Evolutionary conservation across 1,139 yeast species (phyloP).

Genomic region (Yamadazyma blattariae): DNA sequence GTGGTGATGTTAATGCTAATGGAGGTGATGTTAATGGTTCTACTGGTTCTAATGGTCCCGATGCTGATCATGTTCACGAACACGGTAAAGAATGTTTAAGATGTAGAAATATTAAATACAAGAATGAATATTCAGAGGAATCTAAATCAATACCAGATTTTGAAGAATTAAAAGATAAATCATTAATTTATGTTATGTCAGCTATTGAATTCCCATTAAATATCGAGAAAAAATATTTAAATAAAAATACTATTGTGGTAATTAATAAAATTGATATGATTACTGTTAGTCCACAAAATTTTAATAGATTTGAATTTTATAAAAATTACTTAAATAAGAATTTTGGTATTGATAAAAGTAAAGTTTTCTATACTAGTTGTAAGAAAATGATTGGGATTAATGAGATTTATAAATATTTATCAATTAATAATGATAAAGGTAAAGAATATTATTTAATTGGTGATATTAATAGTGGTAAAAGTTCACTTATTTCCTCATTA

Average conservation of each 20-base stretch:
- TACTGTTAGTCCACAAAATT: conserved; percentile 27
- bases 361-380: conserved; percentile 52
- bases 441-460: conserved; percentile 57
- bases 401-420: neutral
- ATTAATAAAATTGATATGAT: conserved; percentile 61
- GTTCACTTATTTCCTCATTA: conserved; percentile 47
- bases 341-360: conserved; percentile 39
- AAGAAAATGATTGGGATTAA: conserved; percentile 48
- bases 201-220: conserved; percentile 72
- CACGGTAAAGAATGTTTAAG: conserved; percentile 41
- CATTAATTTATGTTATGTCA: conserved; percentile 59
- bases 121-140: conserved; percentile 27
- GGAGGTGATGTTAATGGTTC: no score
- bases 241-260: conserved; percentile 37
- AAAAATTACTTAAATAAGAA: conserved; percentile 38
- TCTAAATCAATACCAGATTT: neutral
- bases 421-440: neutral
- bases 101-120: conserved; percentile 51
- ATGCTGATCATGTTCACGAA: neutral
- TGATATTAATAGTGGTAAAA: conserved; percentile 73
- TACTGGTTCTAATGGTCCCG: no score
- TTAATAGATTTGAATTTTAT: conserved; percentile 43
- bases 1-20: no score
- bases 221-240: conserved; percentile 32
- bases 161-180: neutral